These are phyloP conservation scores for Leptomonas pyrrhocoris DNA, from an alignment of 208 protist species.

Conservation along the genomic window DNA sequence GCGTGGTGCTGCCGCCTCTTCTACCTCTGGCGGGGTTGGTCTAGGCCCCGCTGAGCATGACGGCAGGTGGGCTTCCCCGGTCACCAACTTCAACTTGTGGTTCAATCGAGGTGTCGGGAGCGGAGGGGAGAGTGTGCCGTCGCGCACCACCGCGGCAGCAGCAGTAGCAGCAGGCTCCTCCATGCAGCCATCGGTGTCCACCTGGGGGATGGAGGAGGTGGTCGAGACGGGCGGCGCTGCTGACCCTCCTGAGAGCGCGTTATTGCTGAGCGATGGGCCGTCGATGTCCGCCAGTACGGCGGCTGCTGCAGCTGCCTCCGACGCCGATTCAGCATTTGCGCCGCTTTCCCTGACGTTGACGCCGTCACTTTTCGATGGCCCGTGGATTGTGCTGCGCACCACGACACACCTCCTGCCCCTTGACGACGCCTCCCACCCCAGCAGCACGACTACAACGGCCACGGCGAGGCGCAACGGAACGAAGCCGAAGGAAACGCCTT, in stretches of 20 bases:
- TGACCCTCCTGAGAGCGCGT: neutral
- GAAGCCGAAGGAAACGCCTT: neutral
- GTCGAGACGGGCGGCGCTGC: neutral
- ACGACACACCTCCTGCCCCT: slow-evolving; percentile 15
- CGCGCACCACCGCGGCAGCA: neutral
- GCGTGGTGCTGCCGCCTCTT: too few relatives aligned
- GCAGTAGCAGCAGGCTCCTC: too few relatives aligned
- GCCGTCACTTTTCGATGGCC: slow-evolving; percentile 13
- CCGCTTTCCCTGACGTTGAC: slow-evolving; percentile 9
- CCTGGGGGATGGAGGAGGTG: neutral
- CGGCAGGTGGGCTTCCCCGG: neutral
- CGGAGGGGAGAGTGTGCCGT: neutral
- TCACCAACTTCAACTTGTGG: neutral
- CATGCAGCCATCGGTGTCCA: slow-evolving; percentile 1
- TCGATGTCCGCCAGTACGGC: neutral
- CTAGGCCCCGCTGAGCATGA: too few relatives aligned
- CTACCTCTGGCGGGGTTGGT: too few relatives aligned
- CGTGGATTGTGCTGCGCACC: slow-evolving; percentile 24
- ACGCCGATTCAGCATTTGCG: neutral
- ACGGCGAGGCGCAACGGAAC: neutral
- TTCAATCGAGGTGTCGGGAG: neutral
- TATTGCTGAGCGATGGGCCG: neutral
- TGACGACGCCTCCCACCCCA: neutral
- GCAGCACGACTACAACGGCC: neutral
- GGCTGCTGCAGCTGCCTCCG: neutral